These are phyloP conservation scores for Fraxinus anomala DNA, from an alignment of 257 asterid species.

Conservation along the genomic window DNA sequence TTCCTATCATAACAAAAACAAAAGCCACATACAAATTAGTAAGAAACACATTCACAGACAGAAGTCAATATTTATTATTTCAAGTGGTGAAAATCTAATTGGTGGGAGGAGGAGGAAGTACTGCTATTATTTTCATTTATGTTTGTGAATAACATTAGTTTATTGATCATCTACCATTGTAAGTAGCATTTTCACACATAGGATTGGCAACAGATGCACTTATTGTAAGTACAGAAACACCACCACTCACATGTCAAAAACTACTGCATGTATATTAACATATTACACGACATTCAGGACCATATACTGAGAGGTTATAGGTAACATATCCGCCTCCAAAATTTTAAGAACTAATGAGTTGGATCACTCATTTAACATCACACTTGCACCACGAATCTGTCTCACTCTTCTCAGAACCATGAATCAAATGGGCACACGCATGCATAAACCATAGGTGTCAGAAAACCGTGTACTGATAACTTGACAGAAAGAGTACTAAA, in stretches of 20 bases:
- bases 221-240: not conserved
- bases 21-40: not conserved
- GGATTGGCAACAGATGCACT: constrained; percentile 9
- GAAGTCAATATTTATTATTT: not conserved
- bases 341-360: not conserved
- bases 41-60: constrained; percentile 1
- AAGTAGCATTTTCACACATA: not conserved
- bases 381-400: not conserved
- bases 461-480: not conserved
- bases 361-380: not conserved
- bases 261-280: not conserved
- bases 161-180: not conserved
- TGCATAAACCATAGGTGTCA: not conserved
- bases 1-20: constrained; percentile 1
- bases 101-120: not conserved
- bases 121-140: not conserved
- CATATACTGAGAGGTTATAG: not conserved
- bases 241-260: not conserved
- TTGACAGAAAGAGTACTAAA: not conserved
- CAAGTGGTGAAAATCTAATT: not conserved
- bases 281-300: not conserved
- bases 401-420: not conserved
- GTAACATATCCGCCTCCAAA: not conserved
- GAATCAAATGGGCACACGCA: not conserved
- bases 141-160: not conserved